Base-by-base conservation (phyloP, 805 yeast genomes). In the Saccharomycopsis malanga region DNA sequence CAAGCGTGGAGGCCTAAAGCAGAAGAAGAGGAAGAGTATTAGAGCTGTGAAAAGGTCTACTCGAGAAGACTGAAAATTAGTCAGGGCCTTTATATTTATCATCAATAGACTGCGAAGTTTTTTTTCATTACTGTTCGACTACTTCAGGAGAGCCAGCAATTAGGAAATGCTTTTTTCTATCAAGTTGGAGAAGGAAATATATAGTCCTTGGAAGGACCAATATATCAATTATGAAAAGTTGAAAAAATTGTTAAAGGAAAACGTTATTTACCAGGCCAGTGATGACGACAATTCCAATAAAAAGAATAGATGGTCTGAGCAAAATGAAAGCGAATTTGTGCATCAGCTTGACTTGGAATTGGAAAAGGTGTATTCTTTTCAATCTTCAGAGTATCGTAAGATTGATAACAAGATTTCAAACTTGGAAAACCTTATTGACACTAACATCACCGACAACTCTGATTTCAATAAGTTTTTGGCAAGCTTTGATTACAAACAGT, bases 121-220 rank as follows among this genome's bases (percentile, higher is more conserved):
- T 9, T 27, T 12, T 27, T 7, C 30, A 9, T 27, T 12, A 12
- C 30, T 27, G 30, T 12, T 12, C 10, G 12, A 27, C 30, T 27
- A 27, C 10, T 12, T 12, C 30, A 27, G 30, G 12, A 27, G 12
- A 27, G 12, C 36, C 36, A n/a, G 7, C 17, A n/a, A n/a, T n/a
- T n/a, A n/a, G n/a, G n/a, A n/a, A n/a, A 88, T 93, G 98, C 67
- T 91, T 46, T 91, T 91, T 60, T 95, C 95, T 45, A 86, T 77
- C 43, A 87, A 85, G 60, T 71, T 91, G 47, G 81, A 82, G 45
- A 79, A 77, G 54, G 97, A 89, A 62, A 77, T 79, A 30, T 87
- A 84, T 65, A 79, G 79, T 39, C 95, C 97, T 1, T 91, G 98
- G 98, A 83, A 77, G 62, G 75, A 73, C 27, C 72, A 79, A 58